Evolutionary conservation across 805 yeast species (phyloP), one percentile per base, ranked within the genome.

Genomic region (Priceomyces haplophilus): DNA sequence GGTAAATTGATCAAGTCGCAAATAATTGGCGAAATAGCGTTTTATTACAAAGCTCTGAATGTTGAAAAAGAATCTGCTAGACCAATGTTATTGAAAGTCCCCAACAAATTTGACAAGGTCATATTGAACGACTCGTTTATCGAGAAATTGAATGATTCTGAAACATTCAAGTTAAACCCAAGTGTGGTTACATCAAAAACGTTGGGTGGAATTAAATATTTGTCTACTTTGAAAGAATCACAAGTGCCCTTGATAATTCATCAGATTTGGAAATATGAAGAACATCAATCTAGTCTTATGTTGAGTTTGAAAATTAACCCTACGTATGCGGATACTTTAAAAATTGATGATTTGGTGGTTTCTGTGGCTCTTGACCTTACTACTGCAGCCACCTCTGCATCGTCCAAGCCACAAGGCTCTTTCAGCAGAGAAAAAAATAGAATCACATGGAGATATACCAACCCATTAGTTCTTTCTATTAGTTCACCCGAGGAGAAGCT

Each of bases 191-290:
- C 77, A 30, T 73, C 81, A 33, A 79, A 80, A 54, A 83, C 95
- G 1, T 69, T 85, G 29, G 95, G 95, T 20, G 96, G 90, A 0
- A 65, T 90, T 52, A 87, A 87, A 59, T 91, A 90, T 58, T 72
- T 83, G 58, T 56, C 78, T 38, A 73, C 74, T 33, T 66, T 71
- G 42, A 66, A 72, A 44, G 59, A 66, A 12, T 47, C 53, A 2
- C 57, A 57, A 31, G 78, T 83, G 7, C 97, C 98, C 10, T 62
- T 91, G 19, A 61, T 78, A 21, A 73, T 91, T 37, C 73, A 80
- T 31, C 97, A 96, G 33, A 79, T 84, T 35, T 93, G 98, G 98
- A 85, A 89, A 56, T 85, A 84, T 58, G 97, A 90, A 61, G 75
- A 76, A 15, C 82, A 75, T 42, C 96, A 89, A 66, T 82, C 97